Evolutionary conservation across 768 basidiomycete genomes (phyloP).

Genomic region (Naganishia onofrii): DNA sequence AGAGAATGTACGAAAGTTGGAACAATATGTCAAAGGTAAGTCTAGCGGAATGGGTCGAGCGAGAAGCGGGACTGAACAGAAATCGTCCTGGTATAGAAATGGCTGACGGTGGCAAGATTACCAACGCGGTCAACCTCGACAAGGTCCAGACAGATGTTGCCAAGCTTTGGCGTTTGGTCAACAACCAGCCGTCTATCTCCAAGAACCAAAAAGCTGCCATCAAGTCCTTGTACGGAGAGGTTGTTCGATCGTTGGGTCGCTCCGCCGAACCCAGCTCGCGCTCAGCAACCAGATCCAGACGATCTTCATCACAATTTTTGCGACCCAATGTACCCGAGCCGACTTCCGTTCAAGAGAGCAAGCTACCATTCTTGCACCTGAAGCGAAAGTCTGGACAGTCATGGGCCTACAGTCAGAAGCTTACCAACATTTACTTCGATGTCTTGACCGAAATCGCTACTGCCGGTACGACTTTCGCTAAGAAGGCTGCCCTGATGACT

Average conservation of each 20-base stretch:
- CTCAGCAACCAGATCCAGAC: conserved; percentile 64
- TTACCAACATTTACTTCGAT: conserved; percentile 82
- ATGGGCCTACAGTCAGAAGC: conserved; percentile 97
- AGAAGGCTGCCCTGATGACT: conserved; percentile 96
- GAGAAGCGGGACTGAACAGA: conserved; percentile 1
- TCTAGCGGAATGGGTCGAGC: background rate
- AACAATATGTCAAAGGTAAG: conserved; percentile 70
- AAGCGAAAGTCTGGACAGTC: conserved; percentile 92
- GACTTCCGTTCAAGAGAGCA: conserved; percentile 75
- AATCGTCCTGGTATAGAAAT: conserved; percentile 68
- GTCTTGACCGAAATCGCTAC: conserved; percentile 97
- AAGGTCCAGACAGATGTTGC: conserved; percentile 96
- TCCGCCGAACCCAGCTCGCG: conserved; percentile 62
- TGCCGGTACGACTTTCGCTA: conserved; percentile 95
- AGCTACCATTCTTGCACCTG: conserved; percentile 88
- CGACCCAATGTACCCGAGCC: conserved; percentile 69
- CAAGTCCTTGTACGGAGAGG: conserved; percentile 82
- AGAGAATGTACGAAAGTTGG: conserved; percentile 92
- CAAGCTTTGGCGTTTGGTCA: conserved; percentile 95
- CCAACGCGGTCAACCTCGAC: conserved; percentile 84
- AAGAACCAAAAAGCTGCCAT: conserved; percentile 77
- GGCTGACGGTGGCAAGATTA: conserved; percentile 84
- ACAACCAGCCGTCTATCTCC: conserved; percentile 93
- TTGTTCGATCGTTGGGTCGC: conserved; percentile 86
- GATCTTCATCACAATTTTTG: conserved; percentile 94